phyloP scores from a whole-genome alignment of 441 rosid species.

The Erysimum cheiri region DNA sequence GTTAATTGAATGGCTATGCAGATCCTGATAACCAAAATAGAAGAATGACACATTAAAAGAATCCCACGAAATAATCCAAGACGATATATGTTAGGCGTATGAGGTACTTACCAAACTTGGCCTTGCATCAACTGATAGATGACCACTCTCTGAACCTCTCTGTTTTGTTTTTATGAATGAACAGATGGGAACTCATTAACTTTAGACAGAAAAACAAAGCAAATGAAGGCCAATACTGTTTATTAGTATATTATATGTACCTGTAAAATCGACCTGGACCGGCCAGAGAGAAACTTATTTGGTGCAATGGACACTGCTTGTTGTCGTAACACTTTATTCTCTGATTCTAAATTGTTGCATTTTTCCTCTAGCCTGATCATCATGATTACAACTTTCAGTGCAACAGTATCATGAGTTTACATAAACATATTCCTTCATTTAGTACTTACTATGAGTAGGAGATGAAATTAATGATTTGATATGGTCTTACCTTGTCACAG shows the following conservation, averaged over 20 bases:
- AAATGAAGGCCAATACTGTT: neutral
- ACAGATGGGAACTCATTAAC: conserved; percentile 9
- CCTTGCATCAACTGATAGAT: conserved; percentile 64
- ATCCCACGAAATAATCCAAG: neutral
- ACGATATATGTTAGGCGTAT: neutral
- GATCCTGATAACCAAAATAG: conserved; percentile 55
- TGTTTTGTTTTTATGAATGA: conserved; percentile 47
- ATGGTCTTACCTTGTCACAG: conserved; percentile 67
- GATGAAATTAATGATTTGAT: neutral
- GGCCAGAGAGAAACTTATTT: conserved; percentile 92
- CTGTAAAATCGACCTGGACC: conserved; percentile 95
- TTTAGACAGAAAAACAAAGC: conserved; percentile 3
- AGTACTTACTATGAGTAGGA: neutral
- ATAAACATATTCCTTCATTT: neutral
- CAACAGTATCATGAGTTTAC: conserved; percentile 9
- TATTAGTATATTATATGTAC: conserved; percentile 45
- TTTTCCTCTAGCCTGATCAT: conserved; percentile 86
- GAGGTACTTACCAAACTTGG: conserved; percentile 54
- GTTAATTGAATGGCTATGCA: conserved; percentile 76
- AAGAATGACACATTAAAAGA: neutral
- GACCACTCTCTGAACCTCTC: conserved; percentile 88
- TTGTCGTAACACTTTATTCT: conserved; percentile 92
- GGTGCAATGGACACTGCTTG: conserved; percentile 98
- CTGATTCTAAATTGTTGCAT: conserved; percentile 84
- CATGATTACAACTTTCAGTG: conserved; percentile 29